These are phyloP conservation scores for Dendrocalamus latiflorus DNA, from an alignment of 202 grass and related monocot genomes.

Conservation along the genomic window DNA sequence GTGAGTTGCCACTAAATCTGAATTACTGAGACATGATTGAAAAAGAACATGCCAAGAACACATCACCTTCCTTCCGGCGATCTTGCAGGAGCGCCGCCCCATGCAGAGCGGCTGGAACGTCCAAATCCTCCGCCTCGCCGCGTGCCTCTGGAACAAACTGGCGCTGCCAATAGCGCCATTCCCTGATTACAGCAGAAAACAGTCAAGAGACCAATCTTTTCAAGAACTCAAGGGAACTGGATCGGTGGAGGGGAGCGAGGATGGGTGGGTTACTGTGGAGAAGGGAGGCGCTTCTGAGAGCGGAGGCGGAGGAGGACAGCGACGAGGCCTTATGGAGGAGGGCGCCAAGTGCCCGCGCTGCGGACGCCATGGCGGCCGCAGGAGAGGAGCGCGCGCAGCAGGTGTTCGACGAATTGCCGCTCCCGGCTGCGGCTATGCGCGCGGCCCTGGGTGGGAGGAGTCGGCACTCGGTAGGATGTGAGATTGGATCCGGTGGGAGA, in stretches of 20 bases:
- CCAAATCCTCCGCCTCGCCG: conserved; percentile 52
- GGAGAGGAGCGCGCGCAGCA: not conserved
- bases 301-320: conserved; percentile 32
- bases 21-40: not conserved
- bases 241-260: not conserved
- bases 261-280: conserved; percentile 32
- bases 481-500: no score
- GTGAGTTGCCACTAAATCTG: not conserved
- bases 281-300: conserved; percentile 26
- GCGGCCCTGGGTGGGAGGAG: no score
- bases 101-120: conserved; percentile 73
- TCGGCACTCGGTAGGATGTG: no score
- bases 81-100: conserved; percentile 95
- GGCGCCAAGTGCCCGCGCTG: conserved; percentile 46
- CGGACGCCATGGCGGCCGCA: conserved; percentile 62
- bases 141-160: conserved; percentile 9
- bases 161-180: conserved; percentile 7
- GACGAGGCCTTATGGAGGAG: conserved; percentile 39
- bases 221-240: not conserved
- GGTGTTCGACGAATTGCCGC: conserved; percentile 52
- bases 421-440: not conserved
- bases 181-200: conserved; percentile 33
- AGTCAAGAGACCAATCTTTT: not conserved
- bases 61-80: conserved; percentile 94
- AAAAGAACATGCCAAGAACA: not conserved